These are phyloP conservation scores for Wickerhamiella galacta DNA, from an alignment of 805 yeast genomes.

Conservation along the genomic window DNA sequence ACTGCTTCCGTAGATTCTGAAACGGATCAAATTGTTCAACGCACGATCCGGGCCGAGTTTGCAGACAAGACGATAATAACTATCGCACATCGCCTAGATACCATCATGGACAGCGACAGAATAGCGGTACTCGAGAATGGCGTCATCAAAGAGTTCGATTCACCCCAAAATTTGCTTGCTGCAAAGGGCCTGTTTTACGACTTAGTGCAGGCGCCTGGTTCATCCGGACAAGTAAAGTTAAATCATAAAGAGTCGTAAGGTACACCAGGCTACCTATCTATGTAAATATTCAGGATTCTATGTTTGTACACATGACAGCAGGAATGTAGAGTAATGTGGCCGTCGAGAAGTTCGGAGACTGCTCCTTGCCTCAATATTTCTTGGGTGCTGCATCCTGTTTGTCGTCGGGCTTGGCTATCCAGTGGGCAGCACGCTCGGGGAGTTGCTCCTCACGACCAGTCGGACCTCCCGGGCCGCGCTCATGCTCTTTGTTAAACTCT, in stretches of 20 bases:
- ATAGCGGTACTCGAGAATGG: slow-evolving; percentile 34
- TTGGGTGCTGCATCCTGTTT: no score
- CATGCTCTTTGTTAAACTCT: neutral
- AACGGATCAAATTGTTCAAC: slow-evolving; percentile 57
- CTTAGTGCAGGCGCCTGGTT: slow-evolving; percentile 5
- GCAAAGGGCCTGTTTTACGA: slow-evolving; percentile 24
- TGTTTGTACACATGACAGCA: no score
- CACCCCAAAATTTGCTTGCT: slow-evolving; percentile 43
- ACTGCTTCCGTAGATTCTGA: slow-evolving; percentile 51
- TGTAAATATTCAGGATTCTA: no score
- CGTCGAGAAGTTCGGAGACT: no score
- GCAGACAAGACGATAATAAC: slow-evolving; percentile 53
- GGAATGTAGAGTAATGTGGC: no score
- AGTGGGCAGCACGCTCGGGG: neutral
- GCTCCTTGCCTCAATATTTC: no score
- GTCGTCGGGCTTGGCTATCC: no score
- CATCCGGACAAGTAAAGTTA: no score
- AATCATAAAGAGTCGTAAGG: no score
- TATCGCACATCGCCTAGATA: slow-evolving; percentile 64
- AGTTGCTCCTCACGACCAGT: neutral
- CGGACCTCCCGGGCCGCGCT: neutral
- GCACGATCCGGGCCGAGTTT: slow-evolving; percentile 47
- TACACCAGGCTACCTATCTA: no score
- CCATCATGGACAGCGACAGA: slow-evolving; percentile 50
- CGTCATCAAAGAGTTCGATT: slow-evolving; percentile 43